Base-by-base conservation (phyloP, 305 asterid species). In the Euphrasia arctica region DNA sequence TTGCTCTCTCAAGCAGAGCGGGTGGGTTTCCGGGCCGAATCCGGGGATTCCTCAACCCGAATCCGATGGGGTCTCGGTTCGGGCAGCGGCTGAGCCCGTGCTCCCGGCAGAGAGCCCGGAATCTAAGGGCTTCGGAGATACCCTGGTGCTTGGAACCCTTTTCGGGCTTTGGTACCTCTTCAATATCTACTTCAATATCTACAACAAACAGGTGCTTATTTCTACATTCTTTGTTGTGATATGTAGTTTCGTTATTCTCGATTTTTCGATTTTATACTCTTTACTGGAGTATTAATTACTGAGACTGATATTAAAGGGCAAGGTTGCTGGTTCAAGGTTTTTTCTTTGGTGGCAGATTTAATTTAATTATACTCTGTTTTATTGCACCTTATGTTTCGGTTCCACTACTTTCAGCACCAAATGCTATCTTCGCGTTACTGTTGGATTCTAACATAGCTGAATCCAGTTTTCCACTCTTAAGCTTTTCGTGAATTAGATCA, bases 181-280 rank as follows among this genome's bases (percentile, higher is more conserved):
- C 49, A 93, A 90, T 62, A 90, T 90, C 83, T 93, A 88, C 92
- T 93, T 93, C 87, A 93, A 90, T 65, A 88, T 93, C 74, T 90
- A 93, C 72, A 93, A 90, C 77, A 93, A 93, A 70, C 96, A 91
- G 97, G 97, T 87, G n/a, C 15, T 4, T 28, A 25, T 36, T 43
- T 48, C 48, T 10, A 13, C 63, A 34, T 48, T 1, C 7, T 49
- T 54, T 3, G 2, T 45, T 9, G 5, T 61, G 27, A 9, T 6
- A 29, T 28, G 4, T 58, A 11, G 58, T 41, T 58, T 47, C 14
- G 3, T 47, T 11, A 13, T 47, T 3, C 52, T 47, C 8, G 5
- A 47, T 10, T 47, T 47, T 47, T 12, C 22, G 22, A 18, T 18
- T 18, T 18, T 18, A 34, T 34, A 5, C 39, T 34, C 39, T 34